Conservation (phyloP, 2,329 filamentous ascomycete genomes). For the Colletotrichum sp. region DNA sequence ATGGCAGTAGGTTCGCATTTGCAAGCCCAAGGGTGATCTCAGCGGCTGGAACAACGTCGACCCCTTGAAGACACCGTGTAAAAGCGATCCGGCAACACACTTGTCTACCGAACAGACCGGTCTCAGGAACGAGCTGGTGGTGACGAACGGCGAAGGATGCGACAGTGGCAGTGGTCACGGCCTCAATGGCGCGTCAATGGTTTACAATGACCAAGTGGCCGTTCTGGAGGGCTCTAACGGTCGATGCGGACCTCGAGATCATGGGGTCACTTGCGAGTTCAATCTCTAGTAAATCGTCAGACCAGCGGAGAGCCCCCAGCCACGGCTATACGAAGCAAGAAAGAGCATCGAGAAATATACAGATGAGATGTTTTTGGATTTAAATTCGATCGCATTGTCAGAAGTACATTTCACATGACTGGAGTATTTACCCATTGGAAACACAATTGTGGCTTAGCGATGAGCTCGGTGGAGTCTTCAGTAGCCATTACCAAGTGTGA, state of each 20-base stretch:
- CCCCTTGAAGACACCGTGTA: background rate
- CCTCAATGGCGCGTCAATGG: background rate
- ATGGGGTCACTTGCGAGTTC: background rate
- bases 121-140: background rate
- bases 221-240: background rate
- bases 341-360: background rate
- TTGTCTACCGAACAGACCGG: background rate
- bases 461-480: rapidly evolving
- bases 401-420: rapidly evolving
- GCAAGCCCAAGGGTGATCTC: background rate
- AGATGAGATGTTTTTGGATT: rapidly evolving
- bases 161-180: background rate
- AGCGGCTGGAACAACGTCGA: background rate
- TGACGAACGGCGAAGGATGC: background rate
- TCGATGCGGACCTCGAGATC: background rate
- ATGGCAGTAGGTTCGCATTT: background rate
- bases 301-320: background rate
- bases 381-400: background rate
- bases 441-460: rapidly evolving
- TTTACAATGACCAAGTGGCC: background rate
- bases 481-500: background rate
- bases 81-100: background rate
- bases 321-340: background rate
- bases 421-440: background rate
- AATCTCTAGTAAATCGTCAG: background rate